Evolutionary conservation across 2,329 filamentous ascomycete genomes (phyloP), one percentile per base, ranked within the genome.

Genomic region (Coniochaeta hoffmannii): DNA sequence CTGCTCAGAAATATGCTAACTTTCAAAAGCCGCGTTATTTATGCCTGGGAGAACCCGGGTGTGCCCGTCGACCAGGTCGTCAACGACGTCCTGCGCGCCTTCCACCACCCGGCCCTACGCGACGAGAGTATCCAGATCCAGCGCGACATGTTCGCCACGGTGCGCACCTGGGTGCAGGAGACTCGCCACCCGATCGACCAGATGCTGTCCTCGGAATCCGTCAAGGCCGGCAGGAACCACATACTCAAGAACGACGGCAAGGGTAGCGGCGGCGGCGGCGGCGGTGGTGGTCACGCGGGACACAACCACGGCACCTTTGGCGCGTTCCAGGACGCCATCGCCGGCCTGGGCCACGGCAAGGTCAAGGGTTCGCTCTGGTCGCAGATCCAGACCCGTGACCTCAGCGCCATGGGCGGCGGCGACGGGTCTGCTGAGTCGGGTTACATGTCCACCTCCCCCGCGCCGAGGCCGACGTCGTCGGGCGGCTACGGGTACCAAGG

Each of bases 21-120:
- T 3, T 26, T 3, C 7, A 24, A 19, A 59, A 84, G 81, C 1
- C 88, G 93, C 32, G 75, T 97, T 50, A 78, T 99, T 19, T 96
- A 93, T 66, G 93, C 92, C 3, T 97, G 92, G 90, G 89, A 97
- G 61, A 89, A 97, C 67, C 82, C 88, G 2, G 84, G 87, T 44
- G 85, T 96, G 0, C 83, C 90, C 0, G 87, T 94, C 4, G 82
- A 95, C 35, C 88, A 95, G 69, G 87, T 97, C 0, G 77, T 92
- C 59, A 78, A 89, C 59, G 93, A 97, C 62, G 83, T 95, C 38
- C 74, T 91, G 50, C 82, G 83, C 24, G 85, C 90, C 11, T 96
- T 97, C 74, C 94, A 99, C 69, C 94, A 99, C 67, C 94, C 94
- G 1, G 88, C 88, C 7, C 76, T 90, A 30, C 86, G 93, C 24